Evolutionary conservation across 116 monocot genomes (phyloP), one percentile per base, ranked within the genome.

Genomic region (Phalaenopsis hybrid): DNA sequence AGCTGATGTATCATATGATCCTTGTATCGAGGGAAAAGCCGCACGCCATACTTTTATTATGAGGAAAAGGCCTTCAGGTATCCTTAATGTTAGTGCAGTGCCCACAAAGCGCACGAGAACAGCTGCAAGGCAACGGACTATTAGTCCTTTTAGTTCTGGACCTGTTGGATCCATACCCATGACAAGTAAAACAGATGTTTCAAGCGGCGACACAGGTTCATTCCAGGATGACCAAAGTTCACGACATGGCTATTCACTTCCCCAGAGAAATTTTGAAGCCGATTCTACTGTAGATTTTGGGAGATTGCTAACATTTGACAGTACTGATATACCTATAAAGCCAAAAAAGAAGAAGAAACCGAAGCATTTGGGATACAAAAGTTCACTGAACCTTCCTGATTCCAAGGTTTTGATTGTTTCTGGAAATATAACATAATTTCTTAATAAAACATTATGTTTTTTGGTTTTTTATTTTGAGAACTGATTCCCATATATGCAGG

Each of bases 141-240:
- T 85, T 17, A 86, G 89, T 82, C 90, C 92, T 85, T 90, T 86
- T 78, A 77, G 55, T 85, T 55, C 79, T 77, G 86, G 86, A 84
- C 74, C 63, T 77, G 44, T 84, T 79, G 89, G 88, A 7, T 37
- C 82, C 44, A 13, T 89, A 20, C 90, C 87, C 80, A 45, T 89
- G 59, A 90, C 81, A n/a, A 93, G 84, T 85, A 98, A 90, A 90
- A 94, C 91, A 65, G 99, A 95, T 83, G 94, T 85, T 82, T 99
- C 99, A 63, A 99, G 95, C 89, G 96, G 92, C 44, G 99, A 99
- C 72, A 99, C 95, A 63, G 90, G 78, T 84, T 95, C 96, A 48
- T 89, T 88, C 43, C 94, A 95, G 79, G 92, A 95, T 84, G 99
- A 99, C 76, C 90, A 90, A 80, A 85, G 88, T 80, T 94, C 96